phyloP scores from a whole-genome alignment of 1,284 basidiomycete genomes.

The Ceratobasidium sp. region DNA sequence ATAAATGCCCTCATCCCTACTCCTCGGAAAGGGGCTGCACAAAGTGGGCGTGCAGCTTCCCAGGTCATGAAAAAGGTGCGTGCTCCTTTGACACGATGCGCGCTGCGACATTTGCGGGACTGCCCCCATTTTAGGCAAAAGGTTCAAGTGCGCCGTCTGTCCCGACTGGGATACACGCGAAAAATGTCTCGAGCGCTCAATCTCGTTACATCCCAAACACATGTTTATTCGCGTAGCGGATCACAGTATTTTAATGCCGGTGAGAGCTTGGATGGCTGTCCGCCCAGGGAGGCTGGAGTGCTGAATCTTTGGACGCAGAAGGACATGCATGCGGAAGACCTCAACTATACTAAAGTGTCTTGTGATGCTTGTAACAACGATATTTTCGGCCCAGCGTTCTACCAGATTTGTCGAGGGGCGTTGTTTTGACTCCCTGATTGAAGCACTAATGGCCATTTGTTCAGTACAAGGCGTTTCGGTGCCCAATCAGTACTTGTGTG shows the following conservation, averaged over 20 bases:
- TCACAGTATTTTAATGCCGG: constrained; percentile 10
- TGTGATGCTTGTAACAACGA: constrained; percentile 3
- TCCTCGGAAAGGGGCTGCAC: too few species aligned
- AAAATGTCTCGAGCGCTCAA: constrained; percentile 16
- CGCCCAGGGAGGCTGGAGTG: background rate
- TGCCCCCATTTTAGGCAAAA: constrained; percentile 10
- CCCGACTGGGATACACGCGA: constrained; percentile 37
- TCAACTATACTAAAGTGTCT: background rate
- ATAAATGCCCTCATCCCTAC: too few species aligned
- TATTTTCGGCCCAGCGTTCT: constrained; percentile 8
- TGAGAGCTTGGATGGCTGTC: background rate
- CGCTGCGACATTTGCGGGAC: constrained; percentile 19
- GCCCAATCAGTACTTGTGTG: constrained; percentile 15
- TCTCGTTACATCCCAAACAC: constrained; percentile 14
- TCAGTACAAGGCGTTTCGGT: constrained; percentile 12
- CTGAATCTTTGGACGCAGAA: background rate
- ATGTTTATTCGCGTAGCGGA: constrained; percentile 27
- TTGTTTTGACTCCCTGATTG: background rate
- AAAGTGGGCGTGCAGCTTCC: background rate
- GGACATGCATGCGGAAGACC: background rate
- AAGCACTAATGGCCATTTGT: background rate
- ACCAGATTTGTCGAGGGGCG: background rate
- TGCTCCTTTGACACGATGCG: background rate
- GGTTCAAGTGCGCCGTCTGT: constrained; percentile 33
- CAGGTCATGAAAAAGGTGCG: background rate